Evolutionary conservation across 2,329 filamentous ascomycete genomes (phyloP), one percentile per base, ranked within the genome.

Genomic region (Colletotrichum falcatum): DNA sequence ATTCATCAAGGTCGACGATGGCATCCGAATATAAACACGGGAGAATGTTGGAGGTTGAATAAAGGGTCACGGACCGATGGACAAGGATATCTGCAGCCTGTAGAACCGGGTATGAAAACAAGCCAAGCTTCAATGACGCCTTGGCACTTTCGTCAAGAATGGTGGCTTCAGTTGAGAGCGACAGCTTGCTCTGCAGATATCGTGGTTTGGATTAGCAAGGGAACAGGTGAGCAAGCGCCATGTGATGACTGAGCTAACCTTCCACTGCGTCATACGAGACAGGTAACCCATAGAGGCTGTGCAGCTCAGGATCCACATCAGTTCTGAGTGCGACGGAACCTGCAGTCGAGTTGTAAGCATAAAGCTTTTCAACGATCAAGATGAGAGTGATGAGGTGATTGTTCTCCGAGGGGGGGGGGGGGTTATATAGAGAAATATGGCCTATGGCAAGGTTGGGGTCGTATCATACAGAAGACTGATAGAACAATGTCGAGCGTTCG

Each of bases 241-340:
- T 42, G 23, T 20, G 3, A 16, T 14, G 18, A 44, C 14, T 28
- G 11, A 30, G 73, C 77, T 60, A 69, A 94, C 94, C 90, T 99
- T 99, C 95, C 96, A 99, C 81, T 98, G 96, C 35, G 96, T 98
- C 96, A 99, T 99, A n/a, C 96, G 88, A 12, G 92, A 92, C n/a
- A 99, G 84, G 81, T 97, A 97, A 48, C 96, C 96, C 81, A 96
- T 94, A 6, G 93, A 95, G 30, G 96, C 93, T 62, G 93, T 92
- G 74, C 95, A 98, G 78, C 94, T 95, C 72, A 99, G 83, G 77
- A 98, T 94, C 96, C 96, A 99, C 93, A 97, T 97, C 73, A 99
- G 86, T 81, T 98, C 95, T 5, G 92, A 84, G 82, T 98, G 96
- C 56, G 91, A 90, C 23, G 90, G 85, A 2, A 95, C 90, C 89